A percentile compares a stretch with the other conserved stretches of the same genome.
Evolutionary conservation across 1,284 basidiomycete genomes (phyloP).

Genomic region (Sanghuangporus weigelae): DNA sequence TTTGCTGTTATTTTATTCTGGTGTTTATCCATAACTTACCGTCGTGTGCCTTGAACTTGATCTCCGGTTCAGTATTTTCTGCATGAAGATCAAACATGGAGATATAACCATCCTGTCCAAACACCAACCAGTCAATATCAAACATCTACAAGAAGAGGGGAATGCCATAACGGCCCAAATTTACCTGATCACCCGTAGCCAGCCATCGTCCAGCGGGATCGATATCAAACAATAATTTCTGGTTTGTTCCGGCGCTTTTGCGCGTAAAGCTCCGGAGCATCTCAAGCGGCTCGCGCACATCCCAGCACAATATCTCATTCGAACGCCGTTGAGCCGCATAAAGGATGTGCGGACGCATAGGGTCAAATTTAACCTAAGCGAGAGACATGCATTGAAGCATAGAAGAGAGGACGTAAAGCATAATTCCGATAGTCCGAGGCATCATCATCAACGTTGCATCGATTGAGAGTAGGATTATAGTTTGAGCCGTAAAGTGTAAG

Average conservation of each 20-base stretch:
- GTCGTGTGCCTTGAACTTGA: slow-evolving; percentile 22
- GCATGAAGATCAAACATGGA: slow-evolving; percentile 22
- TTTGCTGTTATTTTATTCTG: neutral
- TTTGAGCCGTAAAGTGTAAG: neutral
- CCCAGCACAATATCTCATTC: slow-evolving; percentile 69
- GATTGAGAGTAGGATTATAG: neutral
- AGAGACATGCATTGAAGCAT: neutral
- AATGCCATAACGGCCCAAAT: slow-evolving; percentile 16
- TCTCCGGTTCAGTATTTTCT: slow-evolving; percentile 12
- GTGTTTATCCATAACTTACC: slow-evolving; percentile 14
- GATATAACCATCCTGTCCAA: slow-evolving; percentile 24
- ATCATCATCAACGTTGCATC: neutral
- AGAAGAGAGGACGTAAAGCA: neutral
- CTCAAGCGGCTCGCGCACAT: slow-evolving; percentile 55
- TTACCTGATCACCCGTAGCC: slow-evolving; percentile 67
- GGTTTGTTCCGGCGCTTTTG: slow-evolving; percentile 52
- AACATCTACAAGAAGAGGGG: neutral
- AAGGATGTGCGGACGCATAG: slow-evolving; percentile 60
- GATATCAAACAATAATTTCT: slow-evolving; percentile 72
- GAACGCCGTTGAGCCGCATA: slow-evolving; percentile 76
- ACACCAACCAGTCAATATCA: neutral
- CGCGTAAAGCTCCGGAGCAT: slow-evolving; percentile 41
- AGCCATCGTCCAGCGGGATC: slow-evolving; percentile 70
- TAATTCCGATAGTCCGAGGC: neutral
- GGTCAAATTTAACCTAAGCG: slow-evolving; percentile 74